phyloP scores from a whole-genome alignment of 2,329 filamentous ascomycete species.

The Neofusicoccum ribis region DNA sequence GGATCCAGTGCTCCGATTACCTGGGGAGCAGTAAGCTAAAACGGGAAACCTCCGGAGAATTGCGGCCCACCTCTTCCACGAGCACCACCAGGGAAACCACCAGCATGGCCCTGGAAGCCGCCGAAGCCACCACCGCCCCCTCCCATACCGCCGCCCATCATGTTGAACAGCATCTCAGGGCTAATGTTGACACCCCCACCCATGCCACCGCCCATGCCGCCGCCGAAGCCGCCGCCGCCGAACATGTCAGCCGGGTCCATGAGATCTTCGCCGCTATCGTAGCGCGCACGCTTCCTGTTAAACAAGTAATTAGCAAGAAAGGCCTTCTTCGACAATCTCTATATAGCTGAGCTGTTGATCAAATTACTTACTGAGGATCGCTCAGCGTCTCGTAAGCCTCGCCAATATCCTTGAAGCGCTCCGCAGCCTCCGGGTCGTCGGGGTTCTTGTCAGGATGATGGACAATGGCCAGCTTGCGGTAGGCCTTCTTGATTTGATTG shows the following conservation, averaged over 20 bases:
- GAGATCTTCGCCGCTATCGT: slow-evolving; percentile 90
- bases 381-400: slow-evolving; percentile 96
- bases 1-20: not conserved
- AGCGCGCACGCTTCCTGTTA: slow-evolving; percentile 73
- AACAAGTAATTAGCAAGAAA: not conserved
- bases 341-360: not conserved
- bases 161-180: slow-evolving; percentile 30
- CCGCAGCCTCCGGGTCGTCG: slow-evolving; percentile 77
- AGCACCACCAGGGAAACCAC: not conserved
- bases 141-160: slow-evolving; percentile 12
- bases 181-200: slow-evolving; percentile 53
- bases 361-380: slow-evolving; percentile 75
- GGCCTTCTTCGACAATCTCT: not conserved
- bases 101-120: not conserved
- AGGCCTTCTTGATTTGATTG: slow-evolving; percentile 90
- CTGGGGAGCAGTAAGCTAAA: slow-evolving; percentile 12
- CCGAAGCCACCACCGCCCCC: slow-evolving; percentile 9
- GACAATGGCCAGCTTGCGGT: slow-evolving; percentile 89
- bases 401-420: slow-evolving; percentile 95
- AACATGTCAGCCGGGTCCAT: slow-evolving; percentile 88
- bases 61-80: slow-evolving; percentile 14
- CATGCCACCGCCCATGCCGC: slow-evolving; percentile 32
- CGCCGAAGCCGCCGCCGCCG: slow-evolving; percentile 57
- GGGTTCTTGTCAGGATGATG: slow-evolving; percentile 98
- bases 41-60: slow-evolving; percentile 13